Evolutionary conservation across 2,329 filamentous ascomycete species (phyloP).

Genomic region (Phyllosticta citriasiana): DNA sequence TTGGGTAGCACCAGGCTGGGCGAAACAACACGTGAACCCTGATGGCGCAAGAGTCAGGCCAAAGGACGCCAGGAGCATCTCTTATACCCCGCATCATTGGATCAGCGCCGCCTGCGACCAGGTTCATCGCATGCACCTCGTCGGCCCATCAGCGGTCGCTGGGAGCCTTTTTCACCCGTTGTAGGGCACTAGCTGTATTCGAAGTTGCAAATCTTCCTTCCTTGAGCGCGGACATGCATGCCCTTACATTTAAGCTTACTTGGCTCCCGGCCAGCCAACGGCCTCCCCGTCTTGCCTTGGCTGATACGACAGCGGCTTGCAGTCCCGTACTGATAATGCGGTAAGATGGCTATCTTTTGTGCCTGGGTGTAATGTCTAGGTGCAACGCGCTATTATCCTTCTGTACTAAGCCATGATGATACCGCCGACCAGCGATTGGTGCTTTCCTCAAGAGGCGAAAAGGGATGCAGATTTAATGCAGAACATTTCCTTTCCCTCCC

Average conservation of each 20-base stretch:
- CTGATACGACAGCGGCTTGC: neutral
- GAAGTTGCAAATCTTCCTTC: neutral
- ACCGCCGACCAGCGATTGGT: neutral
- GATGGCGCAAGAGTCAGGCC: neutral
- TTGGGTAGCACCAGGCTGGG: neutral
- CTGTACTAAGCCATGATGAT: neutral
- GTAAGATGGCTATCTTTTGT: neutral
- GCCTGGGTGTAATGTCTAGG: conserved; percentile 2
- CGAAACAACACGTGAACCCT: neutral
- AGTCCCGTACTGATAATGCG: neutral
- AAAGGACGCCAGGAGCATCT: neutral
- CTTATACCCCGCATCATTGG: neutral
- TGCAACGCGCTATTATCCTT: neutral
- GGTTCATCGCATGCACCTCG: neutral
- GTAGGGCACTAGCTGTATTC: neutral
- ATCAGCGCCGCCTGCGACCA: neutral
- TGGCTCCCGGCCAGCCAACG: neutral
- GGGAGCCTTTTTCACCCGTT: neutral
- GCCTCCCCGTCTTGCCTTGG: neutral
- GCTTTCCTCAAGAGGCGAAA: neutral
- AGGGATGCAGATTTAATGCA: neutral
- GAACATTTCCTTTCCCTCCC: neutral
- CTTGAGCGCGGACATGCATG: neutral
- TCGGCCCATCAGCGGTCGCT: neutral
- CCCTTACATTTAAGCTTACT: neutral